phyloP scores from a whole-genome alignment of 768 basidiomycete species.

The Holtermanniella nyarrowii region DNA sequence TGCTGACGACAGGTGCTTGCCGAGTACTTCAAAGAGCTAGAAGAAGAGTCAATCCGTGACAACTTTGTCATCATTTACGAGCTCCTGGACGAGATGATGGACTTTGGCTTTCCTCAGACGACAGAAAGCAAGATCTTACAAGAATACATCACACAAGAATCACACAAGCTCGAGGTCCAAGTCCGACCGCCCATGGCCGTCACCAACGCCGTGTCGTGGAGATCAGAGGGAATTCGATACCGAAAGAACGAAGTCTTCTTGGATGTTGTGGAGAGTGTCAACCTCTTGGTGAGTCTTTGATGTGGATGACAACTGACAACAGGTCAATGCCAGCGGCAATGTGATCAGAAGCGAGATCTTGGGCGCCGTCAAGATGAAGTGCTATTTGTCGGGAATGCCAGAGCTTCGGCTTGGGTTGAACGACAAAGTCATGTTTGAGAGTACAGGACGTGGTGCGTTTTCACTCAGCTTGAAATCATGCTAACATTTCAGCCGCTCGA shows the following conservation, averaged over 20 bases:
- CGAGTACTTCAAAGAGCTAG: constrained; percentile 99
- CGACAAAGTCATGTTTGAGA: constrained; percentile 99
- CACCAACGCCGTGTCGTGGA: constrained; percentile 97
- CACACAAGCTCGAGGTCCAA: constrained; percentile 89
- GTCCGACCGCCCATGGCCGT: constrained; percentile 91
- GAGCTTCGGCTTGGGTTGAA: constrained; percentile 89
- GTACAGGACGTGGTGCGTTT: constrained; percentile 75
- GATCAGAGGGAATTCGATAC: constrained; percentile 93
- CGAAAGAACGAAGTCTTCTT: constrained; percentile 98
- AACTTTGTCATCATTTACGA: constrained; percentile 99
- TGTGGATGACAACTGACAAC: constrained; percentile 1
- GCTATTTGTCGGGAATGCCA: constrained; percentile 98
- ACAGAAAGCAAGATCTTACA: constrained; percentile 99
- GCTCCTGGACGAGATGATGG: constrained; percentile 99
- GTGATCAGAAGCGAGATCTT: constrained; percentile 95
- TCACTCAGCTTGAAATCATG: background rate
- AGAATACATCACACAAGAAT: constrained; percentile 96
- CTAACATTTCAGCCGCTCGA: constrained; percentile 54
- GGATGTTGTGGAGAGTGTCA: constrained; percentile 96
- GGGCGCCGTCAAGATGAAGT: constrained; percentile 99
- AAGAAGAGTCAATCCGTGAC: constrained; percentile 97
- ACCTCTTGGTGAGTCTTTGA: constrained; percentile 61
- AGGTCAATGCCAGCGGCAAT: constrained; percentile 95
- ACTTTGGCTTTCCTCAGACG: constrained; percentile 97
- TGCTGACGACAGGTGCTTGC: constrained; percentile 58